Evolutionary conservation across 2,329 filamentous ascomycete species (phyloP).

Genomic region (Trichophyton simii): DNA sequence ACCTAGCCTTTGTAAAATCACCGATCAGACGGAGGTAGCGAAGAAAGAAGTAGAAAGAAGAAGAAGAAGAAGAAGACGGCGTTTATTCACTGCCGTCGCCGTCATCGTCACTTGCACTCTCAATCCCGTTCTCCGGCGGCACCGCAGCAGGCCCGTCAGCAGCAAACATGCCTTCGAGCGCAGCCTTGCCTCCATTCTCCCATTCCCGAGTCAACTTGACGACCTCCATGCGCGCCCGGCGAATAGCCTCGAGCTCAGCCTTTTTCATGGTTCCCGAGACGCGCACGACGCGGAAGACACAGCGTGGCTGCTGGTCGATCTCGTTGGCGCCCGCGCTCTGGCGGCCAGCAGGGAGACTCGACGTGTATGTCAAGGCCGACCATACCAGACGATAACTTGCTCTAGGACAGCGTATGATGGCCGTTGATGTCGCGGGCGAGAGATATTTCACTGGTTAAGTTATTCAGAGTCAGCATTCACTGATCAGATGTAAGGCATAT

Average conservation of each 20-base stretch:
- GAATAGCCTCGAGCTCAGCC: constrained; percentile 78
- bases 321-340: neutral
- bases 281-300: constrained; percentile 71
- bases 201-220: constrained; percentile 48
- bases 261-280: constrained; percentile 91
- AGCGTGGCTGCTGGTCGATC: constrained; percentile 34
- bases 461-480: too few species aligned
- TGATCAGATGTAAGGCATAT: too few species aligned
- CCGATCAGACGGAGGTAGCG: neutral
- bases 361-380: constrained; percentile 75
- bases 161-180: constrained; percentile 21
- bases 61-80: too few species aligned
- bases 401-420: constrained; percentile 74
- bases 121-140: constrained; percentile 27
- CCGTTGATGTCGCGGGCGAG: constrained; percentile 81
- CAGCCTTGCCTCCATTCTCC: constrained; percentile 34
- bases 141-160: constrained; percentile 10
- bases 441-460: constrained; percentile 97
- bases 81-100: constrained; percentile 31
- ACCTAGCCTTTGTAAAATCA: neutral
- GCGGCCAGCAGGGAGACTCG: constrained; percentile 36
- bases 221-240: constrained; percentile 60
- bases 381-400: constrained; percentile 78
- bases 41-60: neutral
- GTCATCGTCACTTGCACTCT: constrained; percentile 35